A percentile compares a stretch with the other conserved stretches of the same genome.
phyloP scores from a whole-genome alignment of 1,284 basidiomycete species.

The Leucoagaricus sp. region DNA sequence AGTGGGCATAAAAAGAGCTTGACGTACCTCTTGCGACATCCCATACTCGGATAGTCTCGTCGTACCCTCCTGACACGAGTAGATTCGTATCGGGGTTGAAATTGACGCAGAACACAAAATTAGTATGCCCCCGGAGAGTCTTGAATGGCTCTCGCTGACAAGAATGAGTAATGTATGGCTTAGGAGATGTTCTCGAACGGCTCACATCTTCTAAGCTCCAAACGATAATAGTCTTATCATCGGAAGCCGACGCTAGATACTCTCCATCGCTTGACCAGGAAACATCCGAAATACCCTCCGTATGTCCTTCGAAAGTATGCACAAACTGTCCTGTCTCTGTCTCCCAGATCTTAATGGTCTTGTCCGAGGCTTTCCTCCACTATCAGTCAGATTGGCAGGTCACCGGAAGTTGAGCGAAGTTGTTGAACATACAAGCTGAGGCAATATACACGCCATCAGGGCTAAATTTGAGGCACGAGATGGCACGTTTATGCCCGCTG shows the following conservation, averaged over 20 bases:
- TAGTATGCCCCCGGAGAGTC: constrained; percentile 82
- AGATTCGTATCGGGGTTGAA: constrained; percentile 90
- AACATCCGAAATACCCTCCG: constrained; percentile 85
- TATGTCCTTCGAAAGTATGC: constrained; percentile 69
- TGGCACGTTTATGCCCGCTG: constrained; percentile 72
- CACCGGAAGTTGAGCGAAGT: constrained; percentile 10
- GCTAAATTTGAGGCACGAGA: constrained; percentile 81
- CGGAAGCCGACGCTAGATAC: constrained; percentile 86
- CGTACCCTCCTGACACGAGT: constrained; percentile 90
- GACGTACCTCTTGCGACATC: constrained; percentile 84
- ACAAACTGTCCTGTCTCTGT: constrained; percentile 70
- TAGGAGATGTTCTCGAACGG: constrained; percentile 17
- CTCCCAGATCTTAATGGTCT: constrained; percentile 79
- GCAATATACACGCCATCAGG: constrained; percentile 73
- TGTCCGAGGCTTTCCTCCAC: constrained; percentile 73
- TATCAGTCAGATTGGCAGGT: constrained; percentile 21
- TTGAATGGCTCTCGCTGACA: constrained; percentile 59
- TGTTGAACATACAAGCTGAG: constrained; percentile 62
- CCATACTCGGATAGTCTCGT: constrained; percentile 96
- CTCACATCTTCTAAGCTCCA: constrained; percentile 75
- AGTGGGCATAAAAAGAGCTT: neutral
- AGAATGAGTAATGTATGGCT: constrained; percentile 15
- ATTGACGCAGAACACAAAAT: constrained; percentile 91
- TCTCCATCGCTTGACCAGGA: constrained; percentile 84
- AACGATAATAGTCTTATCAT: constrained; percentile 84